Evolutionary conservation across 495 filamentous ascomycete species (phyloP), one percentile per base, ranked within the genome.

Genomic region (Tuber indicum): DNA sequence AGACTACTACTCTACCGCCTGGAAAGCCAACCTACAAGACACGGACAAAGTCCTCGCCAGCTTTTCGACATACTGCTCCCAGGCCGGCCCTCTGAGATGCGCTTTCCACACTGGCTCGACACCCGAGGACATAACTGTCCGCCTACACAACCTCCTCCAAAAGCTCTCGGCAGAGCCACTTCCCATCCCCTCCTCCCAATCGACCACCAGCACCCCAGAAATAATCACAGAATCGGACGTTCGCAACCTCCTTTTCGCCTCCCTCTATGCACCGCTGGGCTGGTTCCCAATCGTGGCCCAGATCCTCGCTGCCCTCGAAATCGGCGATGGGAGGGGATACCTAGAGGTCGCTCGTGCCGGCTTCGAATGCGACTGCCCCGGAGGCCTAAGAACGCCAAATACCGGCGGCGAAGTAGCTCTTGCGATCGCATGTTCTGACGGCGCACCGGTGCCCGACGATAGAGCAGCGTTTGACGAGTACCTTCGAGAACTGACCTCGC

Each of bases 401-500:
- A 88, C 85, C 70, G 87, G 86, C 7, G 84, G 77, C 77, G 84
- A 89, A 77, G 87, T 88, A 0, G 87, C 84, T 16, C 79, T 86
- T 23, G 89, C 90, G 4, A 90, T 94, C 62, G 83, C 91, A 1
- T 94, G 92, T 79, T 84, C 88, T 0, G 92, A 94, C 82, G 87
- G 87, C 0, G 86, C 86, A 43, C 85, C 85, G 23, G 78, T 89
- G 21, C 46, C 74, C 74, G 84, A 84, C 9, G 79, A 81, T 2
- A 75, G 86, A 1, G 80, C 84, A 1, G 79, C 81, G 2, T 92
- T 93, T 73, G 75, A 81, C 4, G 72, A 80, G 1, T 87, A 89
- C 75, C 87, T 88, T 78, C 70, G 84, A 43, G 58, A 83, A 14
- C 83, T 92, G 5, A 81, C 82, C 10, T 74, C 79, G 5, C 87